Evolutionary conservation across 768 basidiomycete species (phyloP).

Genomic region (Arthromyces matolae): DNA sequence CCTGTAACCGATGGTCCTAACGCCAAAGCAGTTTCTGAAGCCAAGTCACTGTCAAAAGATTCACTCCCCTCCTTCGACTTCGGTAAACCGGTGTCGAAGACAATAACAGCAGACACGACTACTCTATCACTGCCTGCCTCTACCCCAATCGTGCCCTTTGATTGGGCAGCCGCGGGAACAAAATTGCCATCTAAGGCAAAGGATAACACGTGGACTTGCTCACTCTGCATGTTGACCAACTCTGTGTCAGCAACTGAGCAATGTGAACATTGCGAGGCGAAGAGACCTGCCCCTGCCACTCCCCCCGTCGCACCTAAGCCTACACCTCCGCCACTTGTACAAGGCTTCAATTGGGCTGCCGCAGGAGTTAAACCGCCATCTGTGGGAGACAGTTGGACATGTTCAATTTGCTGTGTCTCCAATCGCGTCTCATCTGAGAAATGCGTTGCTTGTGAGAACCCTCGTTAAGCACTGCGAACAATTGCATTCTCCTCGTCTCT

Average conservation of each 20-base stretch:
- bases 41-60: slow-evolving; percentile 32
- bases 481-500: neutral
- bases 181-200: slow-evolving; percentile 6
- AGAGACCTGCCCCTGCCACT: slow-evolving; percentile 1
- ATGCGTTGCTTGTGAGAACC: slow-evolving; percentile 44
- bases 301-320: slow-evolving; percentile 7
- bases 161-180: slow-evolving; percentile 12
- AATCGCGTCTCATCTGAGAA: slow-evolving; percentile 44
- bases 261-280: slow-evolving; percentile 11
- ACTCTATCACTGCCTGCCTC: neutral
- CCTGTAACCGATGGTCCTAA: slow-evolving; percentile 17
- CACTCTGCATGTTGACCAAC: slow-evolving; percentile 9
- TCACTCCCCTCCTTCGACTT: slow-evolving; percentile 48
- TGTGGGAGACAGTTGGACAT: slow-evolving; percentile 46
- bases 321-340: slow-evolving; percentile 15
- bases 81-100: too few species aligned
- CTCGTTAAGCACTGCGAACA: slow-evolving; percentile 20
- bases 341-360: slow-evolving; percentile 58
- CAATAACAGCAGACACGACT: neutral
- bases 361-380: slow-evolving; percentile 52
- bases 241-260: slow-evolving; percentile 7
- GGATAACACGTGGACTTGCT: slow-evolving; percentile 10
- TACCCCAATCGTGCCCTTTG: slow-evolving; percentile 8
- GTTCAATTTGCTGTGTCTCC: slow-evolving; percentile 46
- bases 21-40: slow-evolving; percentile 31